Conservation (phyloP, 495 filamentous ascomycete species). For the Aspergillus sclerotioniger region DNA sequence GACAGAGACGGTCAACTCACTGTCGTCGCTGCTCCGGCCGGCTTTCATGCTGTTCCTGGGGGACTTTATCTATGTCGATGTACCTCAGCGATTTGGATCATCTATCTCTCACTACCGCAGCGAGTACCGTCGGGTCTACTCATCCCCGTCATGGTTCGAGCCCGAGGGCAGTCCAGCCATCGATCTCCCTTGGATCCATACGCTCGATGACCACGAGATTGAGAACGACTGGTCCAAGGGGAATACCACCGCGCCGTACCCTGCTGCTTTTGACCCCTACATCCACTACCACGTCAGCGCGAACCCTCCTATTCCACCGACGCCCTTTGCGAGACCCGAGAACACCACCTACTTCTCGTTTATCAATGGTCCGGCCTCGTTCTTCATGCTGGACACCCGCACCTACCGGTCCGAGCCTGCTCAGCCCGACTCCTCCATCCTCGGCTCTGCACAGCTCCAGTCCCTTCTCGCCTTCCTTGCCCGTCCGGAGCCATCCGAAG, state of each 20-base stretch:
- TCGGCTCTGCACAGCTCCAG: slow-evolving; percentile 73
- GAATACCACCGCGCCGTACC: slow-evolving; percentile 70
- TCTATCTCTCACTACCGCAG: slow-evolving; percentile 73
- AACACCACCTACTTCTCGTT: slow-evolving; percentile 81
- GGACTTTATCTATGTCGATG: slow-evolving; percentile 98
- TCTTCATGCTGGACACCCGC: slow-evolving; percentile 93
- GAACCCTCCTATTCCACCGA: slow-evolving; percentile 69
- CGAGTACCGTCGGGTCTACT: slow-evolving; percentile 91
- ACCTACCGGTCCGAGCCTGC: slow-evolving; percentile 72
- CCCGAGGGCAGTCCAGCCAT: slow-evolving; percentile 45
- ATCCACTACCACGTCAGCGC: slow-evolving; percentile 76
- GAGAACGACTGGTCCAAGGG: slow-evolving; percentile 79
- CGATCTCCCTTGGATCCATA: slow-evolving; percentile 91
- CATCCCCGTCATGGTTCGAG: slow-evolving; percentile 80
- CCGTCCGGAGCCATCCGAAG: slow-evolving; percentile 64
- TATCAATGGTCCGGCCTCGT: slow-evolving; percentile 81
- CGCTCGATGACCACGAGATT: slow-evolving; percentile 95
- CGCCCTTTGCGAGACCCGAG: slow-evolving; percentile 36
- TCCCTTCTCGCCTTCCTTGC: slow-evolving; percentile 77
- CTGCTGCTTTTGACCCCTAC: slow-evolving; percentile 80
- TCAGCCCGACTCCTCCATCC: slow-evolving; percentile 73
- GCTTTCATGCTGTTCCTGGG: slow-evolving; percentile 97
- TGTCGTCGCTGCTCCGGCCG: slow-evolving; percentile 57
- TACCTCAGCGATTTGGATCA: slow-evolving; percentile 74
- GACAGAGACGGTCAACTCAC: slow-evolving; percentile 50